These are phyloP conservation scores for Fusarium decemcellulare DNA, from an alignment of 2,329 filamentous ascomycete genomes.

Conservation along the genomic window DNA sequence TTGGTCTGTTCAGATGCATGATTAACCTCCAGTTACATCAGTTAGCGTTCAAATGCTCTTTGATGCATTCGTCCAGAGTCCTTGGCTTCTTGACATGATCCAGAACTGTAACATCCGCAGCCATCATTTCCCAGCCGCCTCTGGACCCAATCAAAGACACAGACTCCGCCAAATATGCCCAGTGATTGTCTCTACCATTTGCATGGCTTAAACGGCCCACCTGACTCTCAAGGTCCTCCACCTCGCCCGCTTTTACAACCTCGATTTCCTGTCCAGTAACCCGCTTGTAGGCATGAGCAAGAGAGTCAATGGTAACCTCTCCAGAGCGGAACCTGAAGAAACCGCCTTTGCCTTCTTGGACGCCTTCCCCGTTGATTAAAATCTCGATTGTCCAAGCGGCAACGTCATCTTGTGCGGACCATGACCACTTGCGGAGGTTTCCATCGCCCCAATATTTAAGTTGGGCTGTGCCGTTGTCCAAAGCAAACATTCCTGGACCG, in stretches of 20 bases:
- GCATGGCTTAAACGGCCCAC: not conserved
- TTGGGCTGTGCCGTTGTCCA: not conserved
- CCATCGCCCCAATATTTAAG: slow-evolving; percentile 9
- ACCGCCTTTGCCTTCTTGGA: slow-evolving; percentile 2
- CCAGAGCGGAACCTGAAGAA: slow-evolving; percentile 5
- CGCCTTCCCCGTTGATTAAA: not conserved
- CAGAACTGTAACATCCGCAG: not conserved
- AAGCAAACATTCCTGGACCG: not conserved
- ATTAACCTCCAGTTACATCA: no score
- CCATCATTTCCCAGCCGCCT: not conserved
- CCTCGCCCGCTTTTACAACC: not conserved
- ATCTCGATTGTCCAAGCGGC: slow-evolving; percentile 17
- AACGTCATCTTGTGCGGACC: slow-evolving; percentile 1
- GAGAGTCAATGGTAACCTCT: not conserved
- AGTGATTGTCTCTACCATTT: not conserved
- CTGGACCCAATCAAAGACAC: not conserved
- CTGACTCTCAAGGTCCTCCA: not conserved
- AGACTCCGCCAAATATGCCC: not conserved
- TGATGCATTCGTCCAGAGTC: not conserved
- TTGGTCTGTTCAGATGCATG: no score
- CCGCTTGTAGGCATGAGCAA: not conserved
- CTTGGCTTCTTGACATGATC: slow-evolving; percentile 26
- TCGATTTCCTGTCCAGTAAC: not conserved
- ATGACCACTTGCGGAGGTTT: not conserved
- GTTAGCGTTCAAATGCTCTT: no score